phyloP scores from a whole-genome alignment of 2,329 filamentous ascomycete species.

The Ilyonectria robusta region DNA sequence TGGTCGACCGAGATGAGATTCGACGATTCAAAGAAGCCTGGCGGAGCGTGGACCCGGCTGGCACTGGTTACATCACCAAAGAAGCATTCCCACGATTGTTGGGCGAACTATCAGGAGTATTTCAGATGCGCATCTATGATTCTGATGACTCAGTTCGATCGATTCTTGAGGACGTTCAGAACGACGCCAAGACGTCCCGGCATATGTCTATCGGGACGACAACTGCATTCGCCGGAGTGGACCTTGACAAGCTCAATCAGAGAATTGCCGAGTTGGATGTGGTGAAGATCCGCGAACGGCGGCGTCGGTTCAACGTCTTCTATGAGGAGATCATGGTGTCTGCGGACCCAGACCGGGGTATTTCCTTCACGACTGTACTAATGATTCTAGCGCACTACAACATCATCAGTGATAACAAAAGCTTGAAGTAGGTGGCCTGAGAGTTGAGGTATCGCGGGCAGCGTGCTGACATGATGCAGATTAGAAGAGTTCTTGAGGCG shows the following conservation, averaged over 20 bases:
- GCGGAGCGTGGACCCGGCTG: conserved; percentile 94
- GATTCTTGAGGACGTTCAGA: conserved; percentile 87
- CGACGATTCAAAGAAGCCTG: conserved; percentile 98
- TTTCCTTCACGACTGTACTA: conserved; percentile 91
- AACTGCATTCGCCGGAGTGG: conserved; percentile 71
- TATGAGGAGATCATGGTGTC: conserved; percentile 97
- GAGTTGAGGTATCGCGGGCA: not conserved
- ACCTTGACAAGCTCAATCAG: conserved; percentile 81
- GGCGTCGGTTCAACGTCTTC: conserved; percentile 91
- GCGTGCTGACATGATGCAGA: conserved; percentile 60
- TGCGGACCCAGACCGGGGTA: conserved; percentile 89
- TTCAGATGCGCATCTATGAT: conserved; percentile 97
- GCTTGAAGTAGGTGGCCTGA: conserved; percentile 74
- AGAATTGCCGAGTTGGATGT: conserved; percentile 83
- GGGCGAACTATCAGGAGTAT: conserved; percentile 93
- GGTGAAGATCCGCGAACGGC: conserved; percentile 78
- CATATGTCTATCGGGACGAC: conserved; percentile 69
- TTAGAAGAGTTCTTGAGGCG: conserved; percentile 95
- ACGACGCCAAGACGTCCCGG: conserved; percentile 66
- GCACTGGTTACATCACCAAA: conserved; percentile 91
- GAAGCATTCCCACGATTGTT: conserved; percentile 90
- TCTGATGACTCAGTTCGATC: conserved; percentile 88
- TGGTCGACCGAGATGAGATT: conserved; percentile 93
- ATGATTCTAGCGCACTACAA: conserved; percentile 99
- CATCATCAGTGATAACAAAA: conserved; percentile 98